Evolutionary conservation across 371 early-diverging fungal genomes (phyloP).

Genomic region (Syncephalastrum racemosum): DNA sequence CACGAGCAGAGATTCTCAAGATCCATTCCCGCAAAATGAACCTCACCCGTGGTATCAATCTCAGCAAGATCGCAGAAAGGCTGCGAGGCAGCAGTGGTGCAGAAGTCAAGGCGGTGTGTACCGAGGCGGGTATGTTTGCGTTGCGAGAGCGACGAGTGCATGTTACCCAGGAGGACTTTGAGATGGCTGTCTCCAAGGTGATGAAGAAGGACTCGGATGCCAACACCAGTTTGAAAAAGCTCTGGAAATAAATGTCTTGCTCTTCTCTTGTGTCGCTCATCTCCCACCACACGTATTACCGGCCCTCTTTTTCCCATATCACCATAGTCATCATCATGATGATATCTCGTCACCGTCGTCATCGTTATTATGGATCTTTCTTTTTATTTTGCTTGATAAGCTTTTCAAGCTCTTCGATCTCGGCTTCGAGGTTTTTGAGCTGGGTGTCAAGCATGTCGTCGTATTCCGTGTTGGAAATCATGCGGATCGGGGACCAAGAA

Average conservation of each 20-base stretch:
- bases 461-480: slow-evolving; percentile 45
- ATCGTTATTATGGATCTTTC: slow-evolving; percentile 3
- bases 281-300: neutral
- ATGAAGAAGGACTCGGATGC: slow-evolving; percentile 98
- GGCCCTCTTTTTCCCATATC: neutral
- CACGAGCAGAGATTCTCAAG: slow-evolving; percentile 97
- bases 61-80: slow-evolving; percentile 98
- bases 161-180: slow-evolving; percentile 99
- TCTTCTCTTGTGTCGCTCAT: slow-evolving; percentile 7
- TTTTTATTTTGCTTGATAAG: slow-evolving; percentile 18
- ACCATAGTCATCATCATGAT: neutral
- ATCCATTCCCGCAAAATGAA: slow-evolving; percentile 99
- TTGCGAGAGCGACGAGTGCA: slow-evolving; percentile 98
- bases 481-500: slow-evolving; percentile 47
- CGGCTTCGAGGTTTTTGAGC: slow-evolving; percentile 41
- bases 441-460: slow-evolving; percentile 42
- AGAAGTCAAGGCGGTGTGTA: slow-evolving; percentile 91
- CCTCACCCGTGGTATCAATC: slow-evolving; percentile 97
- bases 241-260: slow-evolving; percentile 73
- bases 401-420: slow-evolving; percentile 39
- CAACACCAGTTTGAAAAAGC: slow-evolving; percentile 95
- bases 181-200: slow-evolving; percentile 99
- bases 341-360: neutral
- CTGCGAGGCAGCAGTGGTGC: slow-evolving; percentile 97
- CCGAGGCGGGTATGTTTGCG: slow-evolving; percentile 99